phyloP scores from a whole-genome alignment of 129 eudicot species.

The Flaveria ramosissima region DNA sequence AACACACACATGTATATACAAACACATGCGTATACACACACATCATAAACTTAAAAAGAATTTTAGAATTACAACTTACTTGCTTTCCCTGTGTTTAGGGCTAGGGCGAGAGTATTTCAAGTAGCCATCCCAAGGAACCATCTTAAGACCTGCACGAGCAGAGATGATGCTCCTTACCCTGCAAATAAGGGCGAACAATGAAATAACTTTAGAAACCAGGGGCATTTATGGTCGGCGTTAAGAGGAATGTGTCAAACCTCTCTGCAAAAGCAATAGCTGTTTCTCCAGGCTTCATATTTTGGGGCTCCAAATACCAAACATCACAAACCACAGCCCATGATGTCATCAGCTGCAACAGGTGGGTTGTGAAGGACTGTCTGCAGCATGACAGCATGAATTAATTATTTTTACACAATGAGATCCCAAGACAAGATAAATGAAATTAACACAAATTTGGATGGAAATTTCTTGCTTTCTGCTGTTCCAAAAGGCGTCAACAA shows the following conservation, averaged over 20 bases:
- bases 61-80: conserved; percentile 52
- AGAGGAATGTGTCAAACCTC: conserved; percentile 47
- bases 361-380: conserved; percentile 95
- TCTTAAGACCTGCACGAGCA: conserved; percentile 87
- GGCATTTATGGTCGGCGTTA: conserved; percentile 7
- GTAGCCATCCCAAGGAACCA: conserved; percentile 99
- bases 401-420: not conserved
- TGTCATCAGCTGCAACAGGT: conserved; percentile 96
- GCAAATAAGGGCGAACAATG: conserved; percentile 4
- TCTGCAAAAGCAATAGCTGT: conserved; percentile 96
- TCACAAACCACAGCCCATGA: conserved; percentile 99
- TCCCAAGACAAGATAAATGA: not conserved
- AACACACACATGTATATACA: no score
- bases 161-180: conserved; percentile 96
- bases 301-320: conserved; percentile 99
- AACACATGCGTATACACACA: no score
- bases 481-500: conserved; percentile 99
- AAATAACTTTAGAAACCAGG: not conserved
- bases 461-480: conserved; percentile 71
- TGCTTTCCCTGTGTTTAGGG: conserved; percentile 91
- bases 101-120: conserved; percentile 98
- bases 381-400: conserved; percentile 24
- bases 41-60: not conserved
- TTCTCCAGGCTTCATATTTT: conserved; percentile 90
- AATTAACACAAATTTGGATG: conserved; percentile 13